Conservation (phyloP, 306 rosid species). For the Prinsepia uniflora region DNA sequence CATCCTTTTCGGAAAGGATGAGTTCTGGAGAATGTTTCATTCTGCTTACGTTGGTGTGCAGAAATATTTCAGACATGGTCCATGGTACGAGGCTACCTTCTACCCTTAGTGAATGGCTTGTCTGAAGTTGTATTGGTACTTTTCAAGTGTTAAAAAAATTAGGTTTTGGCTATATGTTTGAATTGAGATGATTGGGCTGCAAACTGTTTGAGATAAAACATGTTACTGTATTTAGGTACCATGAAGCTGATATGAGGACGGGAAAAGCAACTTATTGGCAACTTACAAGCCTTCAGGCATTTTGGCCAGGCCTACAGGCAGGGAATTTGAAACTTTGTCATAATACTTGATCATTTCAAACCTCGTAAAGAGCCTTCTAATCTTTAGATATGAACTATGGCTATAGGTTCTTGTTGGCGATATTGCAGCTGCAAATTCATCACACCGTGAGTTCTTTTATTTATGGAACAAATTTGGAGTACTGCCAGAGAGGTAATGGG, state of each 20-base stretch:
- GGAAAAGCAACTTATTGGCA: slow-evolving; percentile 98
- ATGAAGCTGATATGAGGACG: slow-evolving; percentile 96
- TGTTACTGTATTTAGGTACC: slow-evolving; percentile 64
- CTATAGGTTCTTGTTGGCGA: slow-evolving; percentile 91
- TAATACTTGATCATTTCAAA: slow-evolving; percentile 4
- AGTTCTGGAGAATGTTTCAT: slow-evolving; percentile 63
- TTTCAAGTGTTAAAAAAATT: background rate
- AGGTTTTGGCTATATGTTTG: background rate
- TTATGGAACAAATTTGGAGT: slow-evolving; percentile 88
- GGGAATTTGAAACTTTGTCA: slow-evolving; percentile 28
- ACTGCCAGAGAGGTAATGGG: slow-evolving; percentile 80
- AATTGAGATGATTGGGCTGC: background rate
- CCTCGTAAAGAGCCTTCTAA: slow-evolving; percentile 24
- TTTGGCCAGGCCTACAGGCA: slow-evolving; percentile 99
- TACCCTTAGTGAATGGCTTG: background rate
- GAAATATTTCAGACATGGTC: slow-evolving; percentile 79
- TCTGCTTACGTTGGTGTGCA: slow-evolving; percentile 53
- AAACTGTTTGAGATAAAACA: slow-evolving; percentile 15
- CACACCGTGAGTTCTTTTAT: slow-evolving; percentile 86
- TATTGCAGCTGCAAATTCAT: slow-evolving; percentile 82
- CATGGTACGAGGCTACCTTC: slow-evolving; percentile 55
- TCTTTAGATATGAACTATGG: slow-evolving; percentile 23
- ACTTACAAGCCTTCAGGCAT: slow-evolving; percentile 98
- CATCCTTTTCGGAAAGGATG: slow-evolving; percentile 65
- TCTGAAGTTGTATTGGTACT: background rate